These are phyloP conservation scores for Taxawa tesnikishii DNA, from an alignment of 2,329 filamentous ascomycete species.

Conservation along the genomic window DNA sequence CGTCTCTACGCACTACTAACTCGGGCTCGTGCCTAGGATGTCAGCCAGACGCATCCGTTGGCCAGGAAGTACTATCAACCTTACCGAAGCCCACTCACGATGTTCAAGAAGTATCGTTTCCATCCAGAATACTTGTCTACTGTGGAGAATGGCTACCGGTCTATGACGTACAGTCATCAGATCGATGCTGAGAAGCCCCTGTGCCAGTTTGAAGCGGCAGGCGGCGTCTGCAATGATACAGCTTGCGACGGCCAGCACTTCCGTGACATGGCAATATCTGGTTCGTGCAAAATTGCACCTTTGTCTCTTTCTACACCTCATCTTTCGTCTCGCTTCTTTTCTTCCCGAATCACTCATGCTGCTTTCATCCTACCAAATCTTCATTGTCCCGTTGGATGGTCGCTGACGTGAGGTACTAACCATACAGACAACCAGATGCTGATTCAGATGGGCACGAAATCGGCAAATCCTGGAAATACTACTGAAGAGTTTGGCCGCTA, in stretches of 20 bases:
- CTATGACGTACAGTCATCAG: slow-evolving; percentile 84
- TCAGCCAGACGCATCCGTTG: background rate
- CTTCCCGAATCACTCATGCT: background rate
- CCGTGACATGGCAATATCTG: slow-evolving; percentile 54
- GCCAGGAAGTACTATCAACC: slow-evolving; percentile 31
- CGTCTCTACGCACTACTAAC: background rate
- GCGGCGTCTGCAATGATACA: slow-evolving; percentile 60
- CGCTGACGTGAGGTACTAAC: slow-evolving; percentile 19
- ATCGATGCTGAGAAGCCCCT: slow-evolving; percentile 65
- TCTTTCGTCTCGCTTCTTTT: slow-evolving; percentile 1
- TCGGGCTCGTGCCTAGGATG: background rate
- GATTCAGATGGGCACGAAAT: slow-evolving; percentile 14
- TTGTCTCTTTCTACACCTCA: slow-evolving; percentile 1
- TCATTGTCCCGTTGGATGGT: slow-evolving; percentile 4
- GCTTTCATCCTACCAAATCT: background rate
- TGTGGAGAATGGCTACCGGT: slow-evolving; percentile 68
- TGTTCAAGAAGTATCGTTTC: slow-evolving; percentile 82
- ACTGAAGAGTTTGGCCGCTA: slow-evolving; percentile 28
- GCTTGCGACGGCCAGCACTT: slow-evolving; percentile 76
- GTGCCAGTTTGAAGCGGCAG: slow-evolving; percentile 63
- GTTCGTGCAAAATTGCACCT: slow-evolving; percentile 46
- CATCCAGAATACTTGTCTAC: slow-evolving; percentile 62
- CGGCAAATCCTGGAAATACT: slow-evolving; percentile 12
- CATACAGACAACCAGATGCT: slow-evolving; percentile 19
- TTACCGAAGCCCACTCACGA: slow-evolving; percentile 72